Evolutionary conservation across 2,329 filamentous ascomycete species (phyloP), one percentile per base, ranked within the genome.

Genomic region (Arthrobotrys megalospora): DNA sequence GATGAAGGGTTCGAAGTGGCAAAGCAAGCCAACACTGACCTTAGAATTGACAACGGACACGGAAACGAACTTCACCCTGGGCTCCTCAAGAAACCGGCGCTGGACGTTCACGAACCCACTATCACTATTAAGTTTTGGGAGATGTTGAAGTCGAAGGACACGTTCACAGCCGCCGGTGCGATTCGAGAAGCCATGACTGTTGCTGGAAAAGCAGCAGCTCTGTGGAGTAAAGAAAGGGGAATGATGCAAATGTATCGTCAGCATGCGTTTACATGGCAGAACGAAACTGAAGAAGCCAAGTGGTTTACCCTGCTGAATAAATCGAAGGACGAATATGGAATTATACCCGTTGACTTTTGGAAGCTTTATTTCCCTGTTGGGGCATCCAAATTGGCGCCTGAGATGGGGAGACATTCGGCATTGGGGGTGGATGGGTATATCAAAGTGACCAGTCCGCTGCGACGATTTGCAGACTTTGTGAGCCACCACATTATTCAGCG

Each of bases 401-500:
- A 48, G 11, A 48, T 65, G 19, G 45, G 21, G 28, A 32, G n/a
- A 16, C 70, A 75, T 38, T 48, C 38, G 24, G 64, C 36, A 10
- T 21, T 76, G 6, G 70, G 69, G 8, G 32, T 76, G 47, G 86
- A 89, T 67, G 88, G 88, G 84, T 91, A 91, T 83, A 85, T 88
- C 73, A 91, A 90, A 80, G 87, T 87, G 45, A 92, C 90, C 6
- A 90, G 88, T 62, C 90, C 90, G 16, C 86, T 92, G n/a, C 89
- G 90, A 38, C 88, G 90, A 50, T 91, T 88, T 83, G 84, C 85
- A 4, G 90, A 92, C 83, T 84, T 92, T 55, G 82, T 92, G 36
- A 86, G 88, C 1, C 90, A 91, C 84, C 91, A 89, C 89, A 90
- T 92, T 83, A 88, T 92, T 79, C 87, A 91, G 81, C 88, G 87